A percentile compares a stretch with the other conserved stretches of the same genome.
These are phyloP conservation scores for Phytophthora cactorum DNA, from an alignment of 352 stramenopile species.

Conservation along the genomic window DNA sequence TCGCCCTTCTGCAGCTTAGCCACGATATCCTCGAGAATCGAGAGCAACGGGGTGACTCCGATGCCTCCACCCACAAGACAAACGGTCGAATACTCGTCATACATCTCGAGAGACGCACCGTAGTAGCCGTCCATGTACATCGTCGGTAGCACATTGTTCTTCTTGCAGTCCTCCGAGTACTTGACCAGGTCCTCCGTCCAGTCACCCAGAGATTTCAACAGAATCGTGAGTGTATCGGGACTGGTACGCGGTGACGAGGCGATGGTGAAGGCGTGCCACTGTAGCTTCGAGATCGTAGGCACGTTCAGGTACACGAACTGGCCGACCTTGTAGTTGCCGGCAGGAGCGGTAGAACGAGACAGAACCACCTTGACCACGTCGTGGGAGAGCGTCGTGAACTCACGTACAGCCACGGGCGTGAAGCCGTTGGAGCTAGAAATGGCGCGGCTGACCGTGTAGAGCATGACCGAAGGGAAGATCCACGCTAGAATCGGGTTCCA, in stretches of 20 bases:
- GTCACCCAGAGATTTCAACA: conserved; percentile 52
- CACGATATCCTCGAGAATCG: conserved; percentile 57
- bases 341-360: conserved; percentile 14
- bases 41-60: conserved; percentile 52
- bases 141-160: conserved; percentile 31
- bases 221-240: conserved; percentile 45
- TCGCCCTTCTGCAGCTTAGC: conserved; percentile 21
- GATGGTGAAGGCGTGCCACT: conserved; percentile 64
- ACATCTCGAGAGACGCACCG: conserved; percentile 45
- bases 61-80: conserved; percentile 60
- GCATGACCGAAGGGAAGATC: conserved; percentile 42
- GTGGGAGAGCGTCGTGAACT: conserved; percentile 33
- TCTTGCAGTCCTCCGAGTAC: conserved; percentile 40
- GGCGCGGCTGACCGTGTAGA: conserved; percentile 48
- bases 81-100: conserved; percentile 49
- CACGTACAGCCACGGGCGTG: conserved; percentile 34
- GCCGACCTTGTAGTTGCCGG: conserved; percentile 36
- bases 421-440: conserved; percentile 45
- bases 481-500: conserved; percentile 42
- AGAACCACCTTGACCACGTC: conserved; percentile 49
- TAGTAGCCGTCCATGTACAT: conserved; percentile 70
- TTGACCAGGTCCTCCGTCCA: conserved; percentile 54
- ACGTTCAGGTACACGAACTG: conserved; percentile 60
- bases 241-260: conserved; percentile 43
- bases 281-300: conserved; percentile 46